Conservation (phyloP, 495 filamentous ascomycete species). For the Penicillium waksmanii region DNA sequence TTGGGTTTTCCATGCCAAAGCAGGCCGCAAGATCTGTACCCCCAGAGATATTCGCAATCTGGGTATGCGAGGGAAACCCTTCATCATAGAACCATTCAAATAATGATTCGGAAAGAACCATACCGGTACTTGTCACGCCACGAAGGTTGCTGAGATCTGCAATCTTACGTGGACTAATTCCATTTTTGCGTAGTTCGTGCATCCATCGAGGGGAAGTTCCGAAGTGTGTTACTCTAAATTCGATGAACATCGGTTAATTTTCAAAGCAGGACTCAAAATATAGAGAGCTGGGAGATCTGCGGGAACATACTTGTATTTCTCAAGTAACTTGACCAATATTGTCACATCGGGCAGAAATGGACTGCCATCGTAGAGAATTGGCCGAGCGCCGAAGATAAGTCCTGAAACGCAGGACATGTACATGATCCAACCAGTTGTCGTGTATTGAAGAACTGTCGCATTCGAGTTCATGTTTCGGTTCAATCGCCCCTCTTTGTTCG, state of each 20-base stretch:
- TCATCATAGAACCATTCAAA: constrained; percentile 83
- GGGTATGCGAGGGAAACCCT: constrained; percentile 65
- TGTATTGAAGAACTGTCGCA: constrained; percentile 59
- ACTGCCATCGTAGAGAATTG: constrained; percentile 74
- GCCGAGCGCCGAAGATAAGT: constrained; percentile 57
- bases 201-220: constrained; percentile 77
- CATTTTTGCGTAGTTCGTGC: constrained; percentile 64
- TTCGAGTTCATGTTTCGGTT: constrained; percentile 56
- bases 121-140: constrained; percentile 69
- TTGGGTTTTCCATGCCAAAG: constrained; percentile 68
- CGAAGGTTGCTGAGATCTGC: constrained; percentile 62
- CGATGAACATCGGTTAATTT: not conserved
- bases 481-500: constrained; percentile 62
- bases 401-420: constrained; percentile 61
- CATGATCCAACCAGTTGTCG: constrained; percentile 84
- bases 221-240: constrained; percentile 51
- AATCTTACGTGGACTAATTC: constrained; percentile 60
- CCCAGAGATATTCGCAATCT: constrained; percentile 73
- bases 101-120: constrained; percentile 73
- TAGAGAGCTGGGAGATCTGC: no score
- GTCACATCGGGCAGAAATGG: constrained; percentile 68
- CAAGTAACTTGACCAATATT: constrained; percentile 61
- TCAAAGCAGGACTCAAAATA: not conserved
- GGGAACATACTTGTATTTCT: constrained; percentile 54
- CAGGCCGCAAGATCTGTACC: constrained; percentile 78